Evolutionary conservation across 345 rosid genomes (phyloP), one percentile per base, ranked within the genome.

Genomic region (Eutrema japonicum): DNA sequence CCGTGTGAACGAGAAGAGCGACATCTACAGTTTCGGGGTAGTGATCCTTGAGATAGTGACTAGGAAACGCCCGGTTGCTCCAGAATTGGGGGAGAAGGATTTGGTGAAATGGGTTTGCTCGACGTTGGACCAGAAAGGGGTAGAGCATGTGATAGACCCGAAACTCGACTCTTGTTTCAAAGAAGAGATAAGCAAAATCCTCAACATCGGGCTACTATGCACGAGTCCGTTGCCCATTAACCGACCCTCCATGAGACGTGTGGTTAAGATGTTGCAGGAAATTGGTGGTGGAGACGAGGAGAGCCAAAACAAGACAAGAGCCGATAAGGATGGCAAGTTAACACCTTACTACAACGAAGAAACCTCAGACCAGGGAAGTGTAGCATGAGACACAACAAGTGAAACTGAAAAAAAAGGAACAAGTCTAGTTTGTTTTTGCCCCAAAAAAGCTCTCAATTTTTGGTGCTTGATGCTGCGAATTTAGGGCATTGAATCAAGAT

Each of bases 1-100:
- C 10, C 79, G 96, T 32, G 99, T 96, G 80, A 92, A 90, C n/a
- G 99, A 96, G 85, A 96, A 96, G 88, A 92, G 99, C 26, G 99
- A 96, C 81, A 90, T 85, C 68, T 96, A 90, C 90, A 96, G 99
- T 77, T 96, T 96, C 2, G 99, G 99, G 0, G 98, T 96, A 16
- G 98, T 96, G 12, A 85, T 92, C 22, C 90, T 96, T 2, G 99
- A 96, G 84, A 77, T 92, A 75, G 94, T 96, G 22, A 92, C 97
- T 0, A 90, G 99, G 43, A 90, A 85, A 66, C 93, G 70, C 2
- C 97, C 98, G 0, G 78, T 84, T 22, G 98, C 88, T 79, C 90
- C 98, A 0, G 99, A 92, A 70, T 78, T 78, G 2, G 99, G 98
- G n/a, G 98, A 89, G 68, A 96, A 86, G 41, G 99, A 96, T 80